Conservation (phyloP, 1,139 yeast species). For the Candida dubliniensis region DNA sequence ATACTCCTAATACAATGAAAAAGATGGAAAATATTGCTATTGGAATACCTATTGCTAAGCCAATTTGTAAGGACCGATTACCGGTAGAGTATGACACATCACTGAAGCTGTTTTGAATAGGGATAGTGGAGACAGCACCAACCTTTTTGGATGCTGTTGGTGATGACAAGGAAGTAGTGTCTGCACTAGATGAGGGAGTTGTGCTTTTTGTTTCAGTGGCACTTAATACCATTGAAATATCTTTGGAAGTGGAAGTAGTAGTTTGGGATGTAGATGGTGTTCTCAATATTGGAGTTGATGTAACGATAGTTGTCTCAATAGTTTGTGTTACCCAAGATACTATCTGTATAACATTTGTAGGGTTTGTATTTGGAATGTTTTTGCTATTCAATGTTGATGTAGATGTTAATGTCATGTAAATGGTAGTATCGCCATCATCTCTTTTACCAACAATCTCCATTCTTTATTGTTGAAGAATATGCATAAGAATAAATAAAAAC, state of each 20-base stretch:
- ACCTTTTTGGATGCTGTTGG: conserved; percentile 4
- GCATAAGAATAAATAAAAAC: not conserved
- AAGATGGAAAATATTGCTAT: conserved; percentile 33
- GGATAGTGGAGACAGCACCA: conserved; percentile 5
- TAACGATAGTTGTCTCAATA: not conserved
- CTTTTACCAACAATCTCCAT: conserved; percentile 2
- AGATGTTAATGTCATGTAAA: conserved; percentile 16
- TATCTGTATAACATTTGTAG: not conserved
- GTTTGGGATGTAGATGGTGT: not conserved
- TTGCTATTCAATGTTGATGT: conserved; percentile 4
- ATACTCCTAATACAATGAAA: conserved; percentile 22
- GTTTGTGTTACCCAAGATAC: conserved; percentile 6
- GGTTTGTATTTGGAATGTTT: not conserved
- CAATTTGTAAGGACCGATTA: conserved; percentile 24
- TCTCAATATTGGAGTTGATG: conserved; percentile 1
- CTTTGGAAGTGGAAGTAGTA: not conserved
- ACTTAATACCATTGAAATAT: not conserved
- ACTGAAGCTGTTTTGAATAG: conserved; percentile 7
- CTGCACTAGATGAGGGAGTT: not conserved
- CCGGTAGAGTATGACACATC: conserved; percentile 4
- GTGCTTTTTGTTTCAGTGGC: not conserved
- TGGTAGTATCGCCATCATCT: conserved; percentile 15
- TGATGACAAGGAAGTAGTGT: not conserved
- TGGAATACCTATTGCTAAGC: conserved; percentile 48
- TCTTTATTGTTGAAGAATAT: not conserved